Conservation (phyloP, 805 yeast species). For the Tetrapisispora fleetii region DNA sequence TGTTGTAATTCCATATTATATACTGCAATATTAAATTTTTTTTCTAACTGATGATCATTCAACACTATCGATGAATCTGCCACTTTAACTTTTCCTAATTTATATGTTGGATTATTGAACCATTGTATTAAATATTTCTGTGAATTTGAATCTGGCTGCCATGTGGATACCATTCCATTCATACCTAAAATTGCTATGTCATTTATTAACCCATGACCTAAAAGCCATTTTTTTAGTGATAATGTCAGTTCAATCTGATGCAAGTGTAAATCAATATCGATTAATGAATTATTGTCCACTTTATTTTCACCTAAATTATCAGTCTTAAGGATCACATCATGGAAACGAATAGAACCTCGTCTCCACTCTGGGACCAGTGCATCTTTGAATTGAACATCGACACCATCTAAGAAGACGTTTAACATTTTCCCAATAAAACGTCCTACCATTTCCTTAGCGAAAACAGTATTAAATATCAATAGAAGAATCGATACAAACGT, state of each 20-base stretch:
- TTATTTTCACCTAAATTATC: neutral
- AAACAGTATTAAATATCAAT: constrained; percentile 65
- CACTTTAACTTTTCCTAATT: constrained; percentile 35
- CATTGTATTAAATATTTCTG: constrained; percentile 4
- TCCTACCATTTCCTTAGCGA: constrained; percentile 86
- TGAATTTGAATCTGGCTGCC: neutral
- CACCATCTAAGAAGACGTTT: constrained; percentile 51
- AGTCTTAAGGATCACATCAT: constrained; percentile 62
- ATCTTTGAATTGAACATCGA: constrained; percentile 73
- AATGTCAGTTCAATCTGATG: constrained; percentile 73
- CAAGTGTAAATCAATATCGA: constrained; percentile 69
- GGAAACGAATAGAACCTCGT: constrained; percentile 71
- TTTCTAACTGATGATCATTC: constrained; percentile 14
- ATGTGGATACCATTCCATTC: constrained; percentile 52
- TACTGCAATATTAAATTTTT: constrained; percentile 37
- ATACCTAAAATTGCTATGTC: constrained; percentile 72
- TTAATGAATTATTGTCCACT: constrained; percentile 27
- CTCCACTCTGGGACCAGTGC: constrained; percentile 92
- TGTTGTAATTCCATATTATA: constrained; percentile 59
- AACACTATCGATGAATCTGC: constrained; percentile 24
- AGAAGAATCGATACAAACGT: constrained; percentile 78
- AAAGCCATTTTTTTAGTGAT: constrained; percentile 76
- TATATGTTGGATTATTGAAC: constrained; percentile 32
- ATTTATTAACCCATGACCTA: constrained; percentile 75
- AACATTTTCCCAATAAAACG: constrained; percentile 65